These are phyloP conservation scores for Hypomyces rosellus DNA, from an alignment of 2,329 filamentous ascomycete species.

Conservation along the genomic window DNA sequence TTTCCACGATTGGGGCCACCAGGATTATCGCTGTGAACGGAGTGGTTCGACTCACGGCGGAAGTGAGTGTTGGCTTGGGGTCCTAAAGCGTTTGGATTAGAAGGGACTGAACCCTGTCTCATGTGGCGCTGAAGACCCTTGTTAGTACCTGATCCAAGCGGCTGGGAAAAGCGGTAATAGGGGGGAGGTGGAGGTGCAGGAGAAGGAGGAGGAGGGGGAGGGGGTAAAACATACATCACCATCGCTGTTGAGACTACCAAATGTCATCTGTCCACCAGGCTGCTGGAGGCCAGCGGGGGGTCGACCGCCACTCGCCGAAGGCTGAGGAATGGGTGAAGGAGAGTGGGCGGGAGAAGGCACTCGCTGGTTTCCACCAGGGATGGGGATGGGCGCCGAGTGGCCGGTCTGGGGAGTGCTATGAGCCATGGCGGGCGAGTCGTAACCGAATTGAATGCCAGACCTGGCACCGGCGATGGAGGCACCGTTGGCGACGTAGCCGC, in stretches of 20 bases:
- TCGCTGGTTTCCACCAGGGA: slow-evolving; percentile 58
- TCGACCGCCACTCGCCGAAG: slow-evolving; percentile 75
- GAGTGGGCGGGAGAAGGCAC: slow-evolving; percentile 81
- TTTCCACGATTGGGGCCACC: slow-evolving; percentile 49
- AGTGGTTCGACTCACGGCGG: slow-evolving; percentile 81
- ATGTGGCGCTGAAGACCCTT: slow-evolving; percentile 52
- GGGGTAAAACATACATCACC: slow-evolving; percentile 60
- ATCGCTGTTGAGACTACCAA: slow-evolving; percentile 77
- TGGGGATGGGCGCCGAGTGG: slow-evolving; percentile 53
- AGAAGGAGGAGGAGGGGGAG: slow-evolving; percentile 10
- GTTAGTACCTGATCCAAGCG: slow-evolving; percentile 14
- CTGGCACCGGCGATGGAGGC: slow-evolving; percentile 52
- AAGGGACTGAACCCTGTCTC: slow-evolving; percentile 58
- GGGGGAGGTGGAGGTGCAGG: too few relatives aligned
- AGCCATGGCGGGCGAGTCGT: slow-evolving; percentile 61
- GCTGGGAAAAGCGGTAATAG: slow-evolving; percentile 13
- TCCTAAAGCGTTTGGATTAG: slow-evolving; percentile 54
- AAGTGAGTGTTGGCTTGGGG: slow-evolving; percentile 65
- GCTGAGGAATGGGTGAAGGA: slow-evolving; percentile 88
- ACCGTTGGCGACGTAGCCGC: slow-evolving; percentile 71
- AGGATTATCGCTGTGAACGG: slow-evolving; percentile 50
- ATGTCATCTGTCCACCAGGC: slow-evolving; percentile 63
- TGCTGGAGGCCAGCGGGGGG: slow-evolving; percentile 71
- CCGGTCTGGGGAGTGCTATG: slow-evolving; percentile 60
- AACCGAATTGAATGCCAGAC: slow-evolving; percentile 74